phyloP scores from a whole-genome alignment of 2,329 filamentous ascomycete species.

The Calonectria leucothoes region DNA sequence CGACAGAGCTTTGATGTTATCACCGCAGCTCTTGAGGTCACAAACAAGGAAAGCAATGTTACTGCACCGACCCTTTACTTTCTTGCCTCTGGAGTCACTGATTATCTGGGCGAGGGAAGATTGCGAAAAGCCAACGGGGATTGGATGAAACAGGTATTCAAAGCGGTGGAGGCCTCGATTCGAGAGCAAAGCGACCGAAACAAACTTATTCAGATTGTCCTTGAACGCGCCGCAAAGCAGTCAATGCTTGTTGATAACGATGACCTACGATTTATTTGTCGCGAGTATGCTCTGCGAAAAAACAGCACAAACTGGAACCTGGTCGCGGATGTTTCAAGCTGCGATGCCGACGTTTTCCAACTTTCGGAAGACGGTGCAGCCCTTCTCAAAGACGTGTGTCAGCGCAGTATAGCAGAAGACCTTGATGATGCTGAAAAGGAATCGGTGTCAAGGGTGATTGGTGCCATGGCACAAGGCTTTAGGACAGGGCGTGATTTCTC shows the following conservation, averaged over 20 bases:
- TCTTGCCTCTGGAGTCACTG: conserved; percentile 48
- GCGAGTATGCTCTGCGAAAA: conserved; percentile 52
- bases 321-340: conserved; percentile 53
- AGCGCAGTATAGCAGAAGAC: conserved; percentile 43
- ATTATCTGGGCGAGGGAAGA: conserved; percentile 38
- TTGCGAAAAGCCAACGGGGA: conserved; percentile 50
- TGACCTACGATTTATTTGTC: conserved; percentile 57
- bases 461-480: conserved; percentile 57
- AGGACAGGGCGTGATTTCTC: conserved; percentile 57
- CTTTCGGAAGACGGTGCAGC: conserved; percentile 51
- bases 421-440: conserved; percentile 32
- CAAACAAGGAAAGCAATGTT: conserved; percentile 47
- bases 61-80: conserved; percentile 59
- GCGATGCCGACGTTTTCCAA: conserved; percentile 62
- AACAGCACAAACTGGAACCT: conserved; percentile 56
- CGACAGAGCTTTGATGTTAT: conserved; percentile 55
- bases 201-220: conserved; percentile 44
- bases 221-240: conserved; percentile 43
- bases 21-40: conserved; percentile 53
- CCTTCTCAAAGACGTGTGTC: conserved; percentile 55
- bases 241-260: conserved; percentile 52
- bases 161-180: conserved; percentile 44
- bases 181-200: conserved; percentile 38
- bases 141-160: conserved; percentile 52
- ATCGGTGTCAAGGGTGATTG: conserved; percentile 51